These are phyloP conservation scores for Microsporum audouinii DNA, from an alignment of 2,329 filamentous ascomycete species.

Conservation along the genomic window DNA sequence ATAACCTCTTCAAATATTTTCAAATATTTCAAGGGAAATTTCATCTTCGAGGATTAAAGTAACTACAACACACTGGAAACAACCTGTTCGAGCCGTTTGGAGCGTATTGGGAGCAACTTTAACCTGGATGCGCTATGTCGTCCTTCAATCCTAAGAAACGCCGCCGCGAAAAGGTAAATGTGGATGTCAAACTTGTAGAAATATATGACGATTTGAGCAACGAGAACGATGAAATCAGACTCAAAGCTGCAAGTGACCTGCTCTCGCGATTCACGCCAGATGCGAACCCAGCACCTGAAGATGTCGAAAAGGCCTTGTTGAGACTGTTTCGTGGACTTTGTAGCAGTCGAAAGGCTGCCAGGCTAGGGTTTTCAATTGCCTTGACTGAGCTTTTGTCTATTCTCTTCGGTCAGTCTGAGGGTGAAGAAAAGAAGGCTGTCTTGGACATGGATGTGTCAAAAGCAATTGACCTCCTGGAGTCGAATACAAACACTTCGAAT, in stretches of 20 bases:
- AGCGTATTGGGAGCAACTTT: background rate
- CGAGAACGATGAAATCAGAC: conserved; percentile 36
- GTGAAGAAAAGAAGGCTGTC: conserved; percentile 15
- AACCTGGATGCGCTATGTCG: background rate
- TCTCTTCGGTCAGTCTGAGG: conserved; percentile 41
- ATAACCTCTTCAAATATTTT: background rate
- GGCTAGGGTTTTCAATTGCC: conserved; percentile 80
- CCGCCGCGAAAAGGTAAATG: conserved; percentile 31
- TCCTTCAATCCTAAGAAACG: conserved; percentile 23
- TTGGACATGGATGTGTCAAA: conserved; percentile 30
- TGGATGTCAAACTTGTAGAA: conserved; percentile 37
- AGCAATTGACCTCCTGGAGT: conserved; percentile 42
- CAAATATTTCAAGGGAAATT: background rate
- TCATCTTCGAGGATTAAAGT: background rate
- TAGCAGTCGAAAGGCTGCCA: conserved; percentile 77
- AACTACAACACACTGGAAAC: background rate
- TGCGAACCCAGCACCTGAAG: conserved; percentile 29
- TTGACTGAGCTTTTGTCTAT: conserved; percentile 69
- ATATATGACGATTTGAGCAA: conserved; percentile 40
- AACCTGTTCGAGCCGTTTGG: background rate
- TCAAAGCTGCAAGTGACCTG: conserved; percentile 36
- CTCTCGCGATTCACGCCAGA: conserved; percentile 36
- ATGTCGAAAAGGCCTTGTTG: conserved; percentile 37
- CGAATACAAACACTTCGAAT: conserved; percentile 41
- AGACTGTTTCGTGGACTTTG: conserved; percentile 77